Evolutionary conservation across 2,329 filamentous ascomycete species (phyloP).

Genomic region (Aureobasidium uvarum): DNA sequence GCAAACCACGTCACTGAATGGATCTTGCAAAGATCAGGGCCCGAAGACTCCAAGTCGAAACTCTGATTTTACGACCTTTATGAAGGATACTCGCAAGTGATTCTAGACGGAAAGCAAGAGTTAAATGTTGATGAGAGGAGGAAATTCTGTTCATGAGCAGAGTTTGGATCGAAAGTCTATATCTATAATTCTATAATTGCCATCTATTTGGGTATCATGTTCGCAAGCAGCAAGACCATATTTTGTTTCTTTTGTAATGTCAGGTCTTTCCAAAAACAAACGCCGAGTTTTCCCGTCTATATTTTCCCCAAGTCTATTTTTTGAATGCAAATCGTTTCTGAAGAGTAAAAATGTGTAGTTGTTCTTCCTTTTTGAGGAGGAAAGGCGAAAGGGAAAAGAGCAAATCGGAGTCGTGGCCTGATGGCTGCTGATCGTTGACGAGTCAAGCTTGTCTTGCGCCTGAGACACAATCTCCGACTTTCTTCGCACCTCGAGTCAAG

Average conservation of each 20-base stretch:
- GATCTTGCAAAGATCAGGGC: conserved; percentile 34
- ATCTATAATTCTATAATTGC: conserved; percentile 8
- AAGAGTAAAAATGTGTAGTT: neutral
- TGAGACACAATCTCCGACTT: conserved; percentile 12
- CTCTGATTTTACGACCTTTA: neutral
- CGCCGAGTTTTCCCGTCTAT: neutral
- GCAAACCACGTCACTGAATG: conserved; percentile 38
- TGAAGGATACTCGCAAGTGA: too few relatives aligned
- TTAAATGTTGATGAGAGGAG: neutral
- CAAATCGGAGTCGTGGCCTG: neutral
- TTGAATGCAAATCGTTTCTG: neutral
- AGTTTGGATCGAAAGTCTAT: conserved; percentile 4
- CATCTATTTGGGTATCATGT: conserved; percentile 8
- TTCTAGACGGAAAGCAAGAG: too few relatives aligned
- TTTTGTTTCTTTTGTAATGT: neutral
- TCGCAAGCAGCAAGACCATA: neutral
- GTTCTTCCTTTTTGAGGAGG: neutral
- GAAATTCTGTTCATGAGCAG: conserved; percentile 15
- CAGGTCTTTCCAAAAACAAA: neutral
- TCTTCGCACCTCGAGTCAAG: neutral
- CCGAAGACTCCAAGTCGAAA: conserved; percentile 4
- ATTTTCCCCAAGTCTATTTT: neutral
- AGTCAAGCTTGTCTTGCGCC: conserved; percentile 1
- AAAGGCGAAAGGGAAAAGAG: neutral
- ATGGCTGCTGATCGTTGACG: neutral